Evolutionary conservation across 2,329 filamentous ascomycete species (phyloP).

Genomic region (Botrytis galanthina): DNA sequence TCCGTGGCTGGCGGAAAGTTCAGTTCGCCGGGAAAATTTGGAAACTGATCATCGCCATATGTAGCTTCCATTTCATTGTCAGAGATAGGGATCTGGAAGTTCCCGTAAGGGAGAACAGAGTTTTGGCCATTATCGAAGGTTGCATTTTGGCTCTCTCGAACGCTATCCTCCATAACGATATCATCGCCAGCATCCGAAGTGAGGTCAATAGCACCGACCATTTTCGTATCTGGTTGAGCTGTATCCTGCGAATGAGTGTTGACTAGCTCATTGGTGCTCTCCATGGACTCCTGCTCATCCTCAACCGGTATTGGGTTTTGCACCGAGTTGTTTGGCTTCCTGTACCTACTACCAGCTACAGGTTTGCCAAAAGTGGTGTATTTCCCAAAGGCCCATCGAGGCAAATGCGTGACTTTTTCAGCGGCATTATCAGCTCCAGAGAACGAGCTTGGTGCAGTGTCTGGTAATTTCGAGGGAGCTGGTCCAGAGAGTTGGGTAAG

Average conservation of each 20-base stretch:
- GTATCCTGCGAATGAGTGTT: too few species aligned
- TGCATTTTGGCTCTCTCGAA: background rate
- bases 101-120: background rate
- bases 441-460: background rate
- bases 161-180: fast-evolving
- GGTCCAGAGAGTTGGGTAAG: background rate
- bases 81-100: too few species aligned
- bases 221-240: too few species aligned
- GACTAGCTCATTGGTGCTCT: fast-evolving
- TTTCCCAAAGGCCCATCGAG: background rate
- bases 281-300: fast-evolving
- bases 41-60: background rate
- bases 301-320: fast-evolving
- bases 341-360: background rate
- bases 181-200: fast-evolving
- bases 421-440: background rate
- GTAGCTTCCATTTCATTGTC: background rate
- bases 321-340: background rate
- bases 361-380: background rate
- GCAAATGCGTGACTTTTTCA: background rate
- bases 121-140: background rate
- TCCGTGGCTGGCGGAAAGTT: background rate
- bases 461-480: background rate
- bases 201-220: background rate
- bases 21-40: background rate